A percentile compares a stretch with the other conserved stretches of the same genome.
Conservation (phyloP, 2,329 filamentous ascomycete species). For the Aspergillus japonicus region DNA sequence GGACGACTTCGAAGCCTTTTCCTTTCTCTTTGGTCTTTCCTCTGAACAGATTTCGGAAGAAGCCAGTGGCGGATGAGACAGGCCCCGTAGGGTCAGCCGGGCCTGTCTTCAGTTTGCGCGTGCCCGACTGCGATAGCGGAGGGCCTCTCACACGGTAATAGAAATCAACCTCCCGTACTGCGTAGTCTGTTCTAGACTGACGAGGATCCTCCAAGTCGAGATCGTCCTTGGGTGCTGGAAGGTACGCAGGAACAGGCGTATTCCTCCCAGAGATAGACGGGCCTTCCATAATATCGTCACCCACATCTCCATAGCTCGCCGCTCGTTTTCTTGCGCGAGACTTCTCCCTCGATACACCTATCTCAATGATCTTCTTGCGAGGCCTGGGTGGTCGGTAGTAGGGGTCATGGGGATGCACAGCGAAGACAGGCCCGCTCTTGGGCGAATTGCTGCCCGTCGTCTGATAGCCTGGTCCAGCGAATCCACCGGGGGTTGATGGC, state of each 20-base stretch:
- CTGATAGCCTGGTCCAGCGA: slow-evolving; percentile 61
- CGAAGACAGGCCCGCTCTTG: slow-evolving; percentile 43
- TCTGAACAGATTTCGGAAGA: slow-evolving; percentile 76
- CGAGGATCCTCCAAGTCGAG: slow-evolving; percentile 52
- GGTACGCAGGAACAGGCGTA: slow-evolving; percentile 55
- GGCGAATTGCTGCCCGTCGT: slow-evolving; percentile 46
- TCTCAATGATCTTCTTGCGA: slow-evolving; percentile 64
- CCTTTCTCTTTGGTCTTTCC: slow-evolving; percentile 90
- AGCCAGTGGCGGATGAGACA: slow-evolving; percentile 83
- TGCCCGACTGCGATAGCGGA: slow-evolving; percentile 76
- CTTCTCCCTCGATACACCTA: slow-evolving; percentile 46
- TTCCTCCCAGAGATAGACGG: slow-evolving; percentile 45
- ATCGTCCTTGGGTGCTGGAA: slow-evolving; percentile 54
- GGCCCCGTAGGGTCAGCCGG: slow-evolving; percentile 92
- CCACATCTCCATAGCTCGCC: slow-evolving; percentile 33
- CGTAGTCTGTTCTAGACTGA: slow-evolving; percentile 74
- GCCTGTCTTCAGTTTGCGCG: slow-evolving; percentile 84
- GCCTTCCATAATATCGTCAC: slow-evolving; percentile 38
- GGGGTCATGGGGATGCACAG: slow-evolving; percentile 63
- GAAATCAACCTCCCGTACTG: slow-evolving; percentile 92
- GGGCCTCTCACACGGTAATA: slow-evolving; percentile 93
- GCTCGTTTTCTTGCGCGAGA: slow-evolving; percentile 35
- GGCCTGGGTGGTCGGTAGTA: slow-evolving; percentile 85
- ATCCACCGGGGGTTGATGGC: slow-evolving; percentile 73
- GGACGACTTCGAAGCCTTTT: slow-evolving; percentile 95